Conservation (phyloP, 495 filamentous ascomycete genomes). For the Neurospora cerealis region DNA sequence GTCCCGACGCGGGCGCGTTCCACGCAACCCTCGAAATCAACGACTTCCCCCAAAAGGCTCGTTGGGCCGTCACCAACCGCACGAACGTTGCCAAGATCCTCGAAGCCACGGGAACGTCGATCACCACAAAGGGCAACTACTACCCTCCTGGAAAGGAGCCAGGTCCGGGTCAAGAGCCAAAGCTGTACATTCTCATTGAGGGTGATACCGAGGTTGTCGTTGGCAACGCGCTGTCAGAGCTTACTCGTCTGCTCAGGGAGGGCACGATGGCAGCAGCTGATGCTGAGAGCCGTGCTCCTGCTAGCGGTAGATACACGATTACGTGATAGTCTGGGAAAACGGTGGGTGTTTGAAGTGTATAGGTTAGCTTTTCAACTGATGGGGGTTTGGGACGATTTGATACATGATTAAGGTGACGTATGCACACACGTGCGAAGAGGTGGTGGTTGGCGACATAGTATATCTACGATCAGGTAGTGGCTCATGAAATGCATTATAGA, state of each 20-base stretch:
- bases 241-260: conserved; percentile 80
- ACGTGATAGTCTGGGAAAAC: conserved; percentile 36
- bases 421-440: not conserved
- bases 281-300: conserved; percentile 67
- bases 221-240: conserved; percentile 80
- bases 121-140: conserved; percentile 93
- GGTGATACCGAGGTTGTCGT: conserved; percentile 93
- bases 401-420: not conserved
- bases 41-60: conserved; percentile 96
- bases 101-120: conserved; percentile 87
- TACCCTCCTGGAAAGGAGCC: conserved; percentile 77
- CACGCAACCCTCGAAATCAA: conserved; percentile 98
- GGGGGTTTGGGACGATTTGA: not conserved
- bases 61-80: conserved; percentile 97
- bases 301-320: conserved; percentile 83
- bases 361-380: not conserved
- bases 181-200: conserved; percentile 95
- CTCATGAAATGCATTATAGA: not conserved
- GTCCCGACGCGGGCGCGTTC: conserved; percentile 93
- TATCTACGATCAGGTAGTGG: not conserved
- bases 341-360: not conserved
- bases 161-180: conserved; percentile 61
- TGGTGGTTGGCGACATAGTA: not conserved
- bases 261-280: conserved; percentile 87
- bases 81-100: conserved; percentile 99